Conservation (phyloP, 495 filamentous ascomycete species). For the Tuber magnatum region DNA sequence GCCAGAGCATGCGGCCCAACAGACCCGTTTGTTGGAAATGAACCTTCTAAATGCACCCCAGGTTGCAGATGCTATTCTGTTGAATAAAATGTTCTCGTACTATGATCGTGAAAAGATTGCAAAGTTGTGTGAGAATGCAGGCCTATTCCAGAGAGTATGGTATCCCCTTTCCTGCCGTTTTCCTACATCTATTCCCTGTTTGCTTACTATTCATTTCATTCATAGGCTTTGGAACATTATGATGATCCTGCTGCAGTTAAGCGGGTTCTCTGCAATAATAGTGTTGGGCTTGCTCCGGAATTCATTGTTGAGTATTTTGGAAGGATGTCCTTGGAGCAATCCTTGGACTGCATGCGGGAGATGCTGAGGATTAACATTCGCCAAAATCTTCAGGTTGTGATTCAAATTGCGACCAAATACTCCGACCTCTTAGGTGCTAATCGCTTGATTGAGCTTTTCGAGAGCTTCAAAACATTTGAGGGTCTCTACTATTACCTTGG, state of each 20-base stretch:
- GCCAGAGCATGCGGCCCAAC: conserved; percentile 84
- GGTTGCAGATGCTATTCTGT: conserved; percentile 93
- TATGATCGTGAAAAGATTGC: conserved; percentile 86
- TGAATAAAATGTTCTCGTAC: conserved; percentile 95
- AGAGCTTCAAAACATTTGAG: conserved; percentile 93
- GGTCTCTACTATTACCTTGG: conserved; percentile 97
- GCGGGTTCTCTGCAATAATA: conserved; percentile 65
- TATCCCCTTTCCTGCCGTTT: conserved; percentile 3
- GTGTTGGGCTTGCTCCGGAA: conserved; percentile 70
- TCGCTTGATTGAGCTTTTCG: conserved; percentile 83
- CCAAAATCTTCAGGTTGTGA: conserved; percentile 87
- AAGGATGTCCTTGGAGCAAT: conserved; percentile 86
- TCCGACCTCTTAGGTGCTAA: conserved; percentile 91
- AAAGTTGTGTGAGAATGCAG: conserved; percentile 83
- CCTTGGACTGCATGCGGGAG: conserved; percentile 84
- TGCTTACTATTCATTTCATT: conserved; percentile 1
- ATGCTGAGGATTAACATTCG: conserved; percentile 96
- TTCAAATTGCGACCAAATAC: conserved; percentile 94
- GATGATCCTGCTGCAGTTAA: conserved; percentile 87
- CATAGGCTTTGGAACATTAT: conserved; percentile 75
- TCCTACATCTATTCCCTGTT: not conserved
- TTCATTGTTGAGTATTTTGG: conserved; percentile 92
- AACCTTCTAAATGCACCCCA: conserved; percentile 93
- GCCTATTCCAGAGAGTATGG: conserved; percentile 62
- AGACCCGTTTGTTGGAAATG: conserved; percentile 95